Conservation (phyloP, 306 rosid genomes). For the Quercus dentata region DNA sequence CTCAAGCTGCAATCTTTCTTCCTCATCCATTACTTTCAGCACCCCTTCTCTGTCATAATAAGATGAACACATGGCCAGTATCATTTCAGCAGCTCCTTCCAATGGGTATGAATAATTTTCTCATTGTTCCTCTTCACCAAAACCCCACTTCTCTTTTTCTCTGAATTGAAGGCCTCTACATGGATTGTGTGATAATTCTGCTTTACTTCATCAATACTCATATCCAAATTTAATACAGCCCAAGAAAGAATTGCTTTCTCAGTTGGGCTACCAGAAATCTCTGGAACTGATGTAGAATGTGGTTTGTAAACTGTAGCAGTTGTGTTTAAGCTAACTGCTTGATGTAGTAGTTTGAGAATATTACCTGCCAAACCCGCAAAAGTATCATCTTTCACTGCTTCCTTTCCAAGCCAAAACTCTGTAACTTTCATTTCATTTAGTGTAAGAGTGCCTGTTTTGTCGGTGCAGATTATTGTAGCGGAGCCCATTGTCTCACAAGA, state of each 20-base stretch:
- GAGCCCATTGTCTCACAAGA: constrained; percentile 30
- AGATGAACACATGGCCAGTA: constrained; percentile 18
- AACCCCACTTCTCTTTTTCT: constrained; percentile 29
- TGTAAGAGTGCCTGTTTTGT: constrained; percentile 28
- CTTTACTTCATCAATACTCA: constrained; percentile 22
- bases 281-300: constrained; percentile 6
- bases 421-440: constrained; percentile 27
- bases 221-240: constrained; percentile 2
- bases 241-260: constrained; percentile 26
- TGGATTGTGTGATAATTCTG: constrained; percentile 14
- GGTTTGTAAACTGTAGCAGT: constrained; percentile 13
- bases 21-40: constrained; percentile 6
- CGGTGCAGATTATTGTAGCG: constrained; percentile 20
- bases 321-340: constrained; percentile 22
- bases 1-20: neutral
- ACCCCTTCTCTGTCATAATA: constrained; percentile 12
- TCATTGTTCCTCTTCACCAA: neutral
- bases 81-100: constrained; percentile 33
- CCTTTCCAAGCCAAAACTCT: constrained; percentile 22
- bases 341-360: constrained; percentile 7
- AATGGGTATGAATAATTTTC: constrained; percentile 4
- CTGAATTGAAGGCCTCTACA: constrained; percentile 19
- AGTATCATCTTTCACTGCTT: neutral
- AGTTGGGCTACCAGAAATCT: constrained; percentile 24
- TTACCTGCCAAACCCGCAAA: neutral